phyloP scores from a whole-genome alignment of 352 stramenopile genomes.

The Globisporangium paroecandrum region DNA sequence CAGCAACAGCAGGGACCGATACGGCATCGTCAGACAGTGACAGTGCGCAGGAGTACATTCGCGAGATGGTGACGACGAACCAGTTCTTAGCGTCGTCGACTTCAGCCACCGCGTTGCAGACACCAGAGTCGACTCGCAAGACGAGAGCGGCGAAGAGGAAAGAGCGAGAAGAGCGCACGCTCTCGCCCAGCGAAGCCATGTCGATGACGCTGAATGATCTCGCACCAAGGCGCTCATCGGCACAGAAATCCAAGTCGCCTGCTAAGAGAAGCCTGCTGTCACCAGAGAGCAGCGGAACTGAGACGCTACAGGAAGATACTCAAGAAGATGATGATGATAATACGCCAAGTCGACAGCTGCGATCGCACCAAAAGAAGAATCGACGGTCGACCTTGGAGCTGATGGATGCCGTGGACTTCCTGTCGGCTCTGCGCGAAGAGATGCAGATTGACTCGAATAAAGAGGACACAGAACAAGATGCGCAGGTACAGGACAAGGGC shows the following conservation, averaged over 20 bases:
- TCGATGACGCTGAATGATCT: slow-evolving; percentile 15
- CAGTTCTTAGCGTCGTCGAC: slow-evolving; percentile 12
- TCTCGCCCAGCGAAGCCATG: slow-evolving; percentile 18
- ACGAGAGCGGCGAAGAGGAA: slow-evolving; percentile 16
- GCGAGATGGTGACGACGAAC: slow-evolving; percentile 6
- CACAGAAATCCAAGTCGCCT: slow-evolving; percentile 11
- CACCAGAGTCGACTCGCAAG: slow-evolving; percentile 16
- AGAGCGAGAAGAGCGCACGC: slow-evolving; percentile 19
- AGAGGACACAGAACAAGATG: slow-evolving; percentile 7
- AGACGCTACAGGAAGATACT: slow-evolving; percentile 14
- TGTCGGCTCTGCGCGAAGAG: slow-evolving; percentile 34
- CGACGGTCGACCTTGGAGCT: slow-evolving; percentile 55
- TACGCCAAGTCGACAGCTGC: slow-evolving; percentile 2
- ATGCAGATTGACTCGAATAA: slow-evolving; percentile 2
- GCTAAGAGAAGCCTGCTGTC: slow-evolving; percentile 16
- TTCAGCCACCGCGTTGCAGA: neutral
- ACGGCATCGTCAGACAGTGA: slow-evolving; percentile 5
- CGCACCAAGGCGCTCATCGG: neutral
- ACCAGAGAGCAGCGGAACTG: slow-evolving; percentile 7
- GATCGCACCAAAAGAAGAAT: slow-evolving; percentile 12
- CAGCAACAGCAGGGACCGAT: neutral
- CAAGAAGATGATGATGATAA: slow-evolving; percentile 7
- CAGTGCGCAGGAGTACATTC: slow-evolving; percentile 8
- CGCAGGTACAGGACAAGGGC: slow-evolving; percentile 1
- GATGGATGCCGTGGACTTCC: slow-evolving; percentile 37